A percentile compares a stretch with the other conserved stretches of the same genome.
These are phyloP conservation scores for Geranium incanum DNA, from an alignment of 441 rosid species.

Conservation along the genomic window DNA sequence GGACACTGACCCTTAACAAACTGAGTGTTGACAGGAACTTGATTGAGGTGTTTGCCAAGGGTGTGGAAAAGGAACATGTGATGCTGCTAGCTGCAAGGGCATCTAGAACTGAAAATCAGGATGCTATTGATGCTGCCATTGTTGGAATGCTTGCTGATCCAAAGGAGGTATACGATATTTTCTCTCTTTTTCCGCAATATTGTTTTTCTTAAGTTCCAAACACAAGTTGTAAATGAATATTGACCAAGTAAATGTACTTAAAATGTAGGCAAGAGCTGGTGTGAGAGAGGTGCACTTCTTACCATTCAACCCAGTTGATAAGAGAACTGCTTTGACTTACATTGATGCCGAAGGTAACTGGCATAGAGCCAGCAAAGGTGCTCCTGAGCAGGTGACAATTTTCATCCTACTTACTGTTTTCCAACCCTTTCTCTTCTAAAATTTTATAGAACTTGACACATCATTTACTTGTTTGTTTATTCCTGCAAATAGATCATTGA, in stretches of 20 bases:
- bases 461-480: not conserved
- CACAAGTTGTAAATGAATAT: too few species aligned
- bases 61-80: constrained; percentile 37
- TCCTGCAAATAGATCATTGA: not conserved
- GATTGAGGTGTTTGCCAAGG: constrained; percentile 59
- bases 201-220: too few species aligned
- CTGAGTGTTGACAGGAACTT: constrained; percentile 70
- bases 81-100: constrained; percentile 50
- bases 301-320: constrained; percentile 49
- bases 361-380: constrained; percentile 60
- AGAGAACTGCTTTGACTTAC: constrained; percentile 55
- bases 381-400: constrained; percentile 41
- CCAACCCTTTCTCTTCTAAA: too few species aligned
- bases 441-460: not conserved
- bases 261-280: constrained; percentile 27
- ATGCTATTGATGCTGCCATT: constrained; percentile 43
- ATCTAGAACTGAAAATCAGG: constrained; percentile 49
- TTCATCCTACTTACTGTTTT: not conserved
- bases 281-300: constrained; percentile 56
- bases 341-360: constrained; percentile 38
- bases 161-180: constrained; percentile 31
- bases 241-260: too few species aligned
- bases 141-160: constrained; percentile 44
- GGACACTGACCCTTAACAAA: constrained; percentile 83
- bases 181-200: too few species aligned